Percentiles rank a stretch among this genome's conserved stretches.
Conservation (phyloP, 306 rosid genomes). For the Ormosia emarginata region DNA sequence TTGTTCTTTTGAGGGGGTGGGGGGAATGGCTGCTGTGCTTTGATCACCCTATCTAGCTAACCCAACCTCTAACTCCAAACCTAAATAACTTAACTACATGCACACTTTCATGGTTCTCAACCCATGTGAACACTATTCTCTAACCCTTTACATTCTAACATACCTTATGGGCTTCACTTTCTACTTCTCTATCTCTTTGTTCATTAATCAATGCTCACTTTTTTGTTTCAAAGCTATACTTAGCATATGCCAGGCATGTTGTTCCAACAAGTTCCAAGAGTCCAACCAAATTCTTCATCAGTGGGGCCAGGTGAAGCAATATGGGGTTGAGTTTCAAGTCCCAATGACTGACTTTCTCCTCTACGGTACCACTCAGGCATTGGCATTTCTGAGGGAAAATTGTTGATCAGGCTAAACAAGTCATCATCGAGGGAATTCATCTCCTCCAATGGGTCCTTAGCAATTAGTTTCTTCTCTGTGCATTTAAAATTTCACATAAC, state of each 20-base stretch:
- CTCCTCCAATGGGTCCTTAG: slow-evolving; percentile 43
- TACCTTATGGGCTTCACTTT: not conserved
- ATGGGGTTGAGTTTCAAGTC: slow-evolving; percentile 17
- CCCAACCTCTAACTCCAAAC: not conserved
- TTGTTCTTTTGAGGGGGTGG: not conserved
- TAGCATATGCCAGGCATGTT: slow-evolving; percentile 58
- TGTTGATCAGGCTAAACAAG: slow-evolving; percentile 57
- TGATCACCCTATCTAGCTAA: slow-evolving; percentile 7
- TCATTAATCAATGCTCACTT: not conserved
- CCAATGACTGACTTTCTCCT: slow-evolving; percentile 21
- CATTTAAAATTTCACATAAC: not conserved
- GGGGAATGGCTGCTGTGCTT: not conserved
- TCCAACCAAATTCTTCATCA: slow-evolving; percentile 24
- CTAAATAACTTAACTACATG: not conserved
- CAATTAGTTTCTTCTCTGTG: slow-evolving; percentile 37
- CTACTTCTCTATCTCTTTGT: not conserved
- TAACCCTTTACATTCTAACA: not conserved
- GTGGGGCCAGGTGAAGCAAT: not conserved
- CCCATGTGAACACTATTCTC: not conserved
- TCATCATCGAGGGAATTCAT: slow-evolving; percentile 65
- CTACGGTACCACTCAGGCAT: slow-evolving; percentile 55
- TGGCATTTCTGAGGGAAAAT: slow-evolving; percentile 45
- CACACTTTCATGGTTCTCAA: not conserved
- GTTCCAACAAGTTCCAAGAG: slow-evolving; percentile 40
- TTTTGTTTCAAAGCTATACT: not conserved